phyloP scores from a whole-genome alignment of 345 rosid species.

The Ailanthus altissimus region DNA sequence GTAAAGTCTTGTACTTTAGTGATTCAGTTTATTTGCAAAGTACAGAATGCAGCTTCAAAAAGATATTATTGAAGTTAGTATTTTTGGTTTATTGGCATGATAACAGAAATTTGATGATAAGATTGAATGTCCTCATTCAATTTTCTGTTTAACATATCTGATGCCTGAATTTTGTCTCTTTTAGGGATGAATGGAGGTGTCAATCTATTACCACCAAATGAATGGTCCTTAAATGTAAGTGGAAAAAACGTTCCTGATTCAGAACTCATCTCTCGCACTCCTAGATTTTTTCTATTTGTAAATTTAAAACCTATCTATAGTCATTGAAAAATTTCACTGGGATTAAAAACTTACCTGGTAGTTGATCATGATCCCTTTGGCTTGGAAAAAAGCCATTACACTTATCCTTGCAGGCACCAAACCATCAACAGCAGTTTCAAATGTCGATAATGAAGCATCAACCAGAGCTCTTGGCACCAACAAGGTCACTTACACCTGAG shows the following conservation, averaged over 20 bases:
- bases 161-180: slow-evolving; percentile 1
- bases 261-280: not conserved
- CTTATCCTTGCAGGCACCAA: slow-evolving; percentile 22
- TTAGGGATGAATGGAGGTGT: slow-evolving; percentile 23
- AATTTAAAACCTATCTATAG: not conserved
- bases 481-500: slow-evolving; percentile 3
- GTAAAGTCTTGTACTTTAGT: not conserved
- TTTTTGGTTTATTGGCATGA: not conserved
- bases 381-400: not conserved
- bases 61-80: not conserved
- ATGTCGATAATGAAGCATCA: slow-evolving; percentile 15
- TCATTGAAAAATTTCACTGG: not conserved
- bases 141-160: slow-evolving; percentile 8
- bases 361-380: not conserved
- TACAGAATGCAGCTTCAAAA: not conserved
- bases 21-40: not conserved
- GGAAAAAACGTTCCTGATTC: not conserved
- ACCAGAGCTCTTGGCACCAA: slow-evolving; percentile 7
- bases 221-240: slow-evolving; percentile 28
- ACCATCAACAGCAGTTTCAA: slow-evolving; percentile 18
- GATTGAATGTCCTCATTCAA: not conserved
- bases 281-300: not conserved
- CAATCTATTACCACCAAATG: slow-evolving; percentile 1
- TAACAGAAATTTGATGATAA: not conserved
- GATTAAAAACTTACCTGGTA: not conserved